Base-by-base conservation (phyloP, 208 protist species). In the Trypanosoma mega region DNA sequence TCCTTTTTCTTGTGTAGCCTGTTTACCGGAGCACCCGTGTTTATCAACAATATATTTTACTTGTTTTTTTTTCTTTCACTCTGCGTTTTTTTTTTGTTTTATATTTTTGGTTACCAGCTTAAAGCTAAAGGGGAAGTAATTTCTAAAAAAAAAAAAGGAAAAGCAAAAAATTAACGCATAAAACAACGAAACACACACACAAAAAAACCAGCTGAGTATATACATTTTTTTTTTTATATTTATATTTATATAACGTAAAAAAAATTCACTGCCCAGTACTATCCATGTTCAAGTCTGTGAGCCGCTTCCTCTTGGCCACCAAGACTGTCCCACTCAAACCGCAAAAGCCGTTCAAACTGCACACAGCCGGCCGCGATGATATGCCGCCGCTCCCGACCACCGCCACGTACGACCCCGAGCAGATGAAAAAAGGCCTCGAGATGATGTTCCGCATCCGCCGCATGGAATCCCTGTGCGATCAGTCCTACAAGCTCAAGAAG, bases 401-500 rank as follows among this genome's bases (percentile, higher is more conserved):
- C 61, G 80, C 78, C 20, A 92, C 78, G 3, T 90, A 90, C 72
- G 85, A 92, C 60, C 21, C 82, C 1, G 84, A 91, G 59, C 53
- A 79, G 43, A 76, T 92, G 63, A 90, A 90, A 68, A 71, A 85
- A 65, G 46, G 45, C 23, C 96, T 96, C 50, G 76, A 74, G 33
- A 68, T 91, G 53, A 98, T 98, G 96, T 80, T 89, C 49, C 68
- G 80, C 33, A 97, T 98, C 59, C 88, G 97, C 55, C 91, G 96
- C 53, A 97, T 98, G 78, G 97, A 99, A 75, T 87, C 84, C 12
- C 83, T 87, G 50, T 82, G 87, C 47, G 97, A 98, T 72, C 85
- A 96, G 65, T 92, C 96, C 53, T 99, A 99, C 85, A 99, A 99
- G 77, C 78, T 87, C 21, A 92, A 95, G 80, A 85, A 93, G 60